Evolutionary conservation across 108 stramenopile genomes (phyloP).

Genomic region (Chaetoceros tenuissimus): DNA sequence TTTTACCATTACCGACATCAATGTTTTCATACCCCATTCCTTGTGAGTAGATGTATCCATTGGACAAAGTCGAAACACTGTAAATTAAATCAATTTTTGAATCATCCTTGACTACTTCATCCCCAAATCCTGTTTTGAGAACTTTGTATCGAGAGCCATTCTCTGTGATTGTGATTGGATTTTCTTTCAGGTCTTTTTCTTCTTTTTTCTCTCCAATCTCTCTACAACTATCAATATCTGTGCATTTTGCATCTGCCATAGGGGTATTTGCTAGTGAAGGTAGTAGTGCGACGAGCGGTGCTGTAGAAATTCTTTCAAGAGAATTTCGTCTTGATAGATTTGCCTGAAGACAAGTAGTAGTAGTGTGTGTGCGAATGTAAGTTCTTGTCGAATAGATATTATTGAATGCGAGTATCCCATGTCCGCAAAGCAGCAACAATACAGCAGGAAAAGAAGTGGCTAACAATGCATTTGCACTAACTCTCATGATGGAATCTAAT

Average conservation of each 20-base stretch:
- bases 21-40: conserved; percentile 49
- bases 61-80: conserved; percentile 12
- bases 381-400: too few relatives aligned
- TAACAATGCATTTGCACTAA: too few relatives aligned
- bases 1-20: conserved; percentile 18
- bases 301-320: too few relatives aligned
- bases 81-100: conserved; percentile 26
- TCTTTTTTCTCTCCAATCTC: conserved; percentile 45
- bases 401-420: too few relatives aligned
- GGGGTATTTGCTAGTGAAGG: too few relatives aligned
- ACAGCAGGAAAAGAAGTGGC: too few relatives aligned
- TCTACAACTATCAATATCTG: conserved; percentile 50
- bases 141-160: conserved; percentile 34
- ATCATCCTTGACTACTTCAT: conserved; percentile 15
- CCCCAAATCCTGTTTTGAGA: conserved; percentile 16
- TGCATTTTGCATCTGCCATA: conserved; percentile 36
- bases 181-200: conserved; percentile 27
- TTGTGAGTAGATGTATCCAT: conserved; percentile 35
- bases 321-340: too few relatives aligned
- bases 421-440: too few relatives aligned
- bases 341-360: too few relatives aligned
- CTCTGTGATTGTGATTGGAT: conserved; percentile 25
- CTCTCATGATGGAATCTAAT: too few relatives aligned
- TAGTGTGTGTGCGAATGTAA: too few relatives aligned
- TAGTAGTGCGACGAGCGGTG: too few relatives aligned